A percentile compares a stretch with the other conserved stretches of the same genome.
Evolutionary conservation across 2,329 filamentous ascomycete species (phyloP).

Genomic region (Fusarium humuli): DNA sequence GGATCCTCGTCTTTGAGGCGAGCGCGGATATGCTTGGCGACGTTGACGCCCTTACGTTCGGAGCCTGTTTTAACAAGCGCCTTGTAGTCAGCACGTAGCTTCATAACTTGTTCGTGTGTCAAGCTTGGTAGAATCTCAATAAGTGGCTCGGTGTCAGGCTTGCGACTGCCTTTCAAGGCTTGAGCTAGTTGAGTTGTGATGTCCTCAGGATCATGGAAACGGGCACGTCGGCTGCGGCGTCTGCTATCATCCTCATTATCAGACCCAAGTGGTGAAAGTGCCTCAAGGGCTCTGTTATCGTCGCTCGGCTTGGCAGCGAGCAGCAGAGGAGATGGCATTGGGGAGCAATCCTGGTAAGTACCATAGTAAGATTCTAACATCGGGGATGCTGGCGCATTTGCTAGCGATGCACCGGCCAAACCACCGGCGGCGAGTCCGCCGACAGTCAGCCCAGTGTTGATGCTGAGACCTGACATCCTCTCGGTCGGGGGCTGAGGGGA

Average conservation of each 20-base stretch:
- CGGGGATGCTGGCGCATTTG: conserved; percentile 79
- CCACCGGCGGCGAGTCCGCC: conserved; percentile 42
- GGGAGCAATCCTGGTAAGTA: conserved; percentile 93
- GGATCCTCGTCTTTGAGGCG: conserved; percentile 78
- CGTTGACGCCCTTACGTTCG: conserved; percentile 81
- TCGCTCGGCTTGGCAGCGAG: conserved; percentile 63
- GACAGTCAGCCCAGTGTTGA: conserved; percentile 56
- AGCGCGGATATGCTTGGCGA: conserved; percentile 85
- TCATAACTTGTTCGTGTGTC: conserved; percentile 87
- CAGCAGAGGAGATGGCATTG: conserved; percentile 87
- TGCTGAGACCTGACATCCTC: conserved; percentile 65
- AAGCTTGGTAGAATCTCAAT: conserved; percentile 87
- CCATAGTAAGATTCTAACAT: conserved; percentile 92
- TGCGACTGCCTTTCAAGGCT: conserved; percentile 75
- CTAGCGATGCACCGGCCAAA: conserved; percentile 57
- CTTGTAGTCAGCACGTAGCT: conserved; percentile 91
- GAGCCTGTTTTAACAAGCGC: conserved; percentile 82
- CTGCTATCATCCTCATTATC: conserved; percentile 58
- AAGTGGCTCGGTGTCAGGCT: conserved; percentile 76
- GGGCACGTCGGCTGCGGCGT: conserved; percentile 67
- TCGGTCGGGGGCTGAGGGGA: conserved; percentile 62
- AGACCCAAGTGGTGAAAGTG: conserved; percentile 64
- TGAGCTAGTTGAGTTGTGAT: conserved; percentile 82
- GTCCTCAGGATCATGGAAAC: conserved; percentile 87
- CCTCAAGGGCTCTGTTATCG: conserved; percentile 61